A percentile compares a stretch with the other conserved stretches of the same genome.
These are phyloP conservation scores for Arabidopsis hybrid DNA, from an alignment of 441 rosid species.

Conservation along the genomic window DNA sequence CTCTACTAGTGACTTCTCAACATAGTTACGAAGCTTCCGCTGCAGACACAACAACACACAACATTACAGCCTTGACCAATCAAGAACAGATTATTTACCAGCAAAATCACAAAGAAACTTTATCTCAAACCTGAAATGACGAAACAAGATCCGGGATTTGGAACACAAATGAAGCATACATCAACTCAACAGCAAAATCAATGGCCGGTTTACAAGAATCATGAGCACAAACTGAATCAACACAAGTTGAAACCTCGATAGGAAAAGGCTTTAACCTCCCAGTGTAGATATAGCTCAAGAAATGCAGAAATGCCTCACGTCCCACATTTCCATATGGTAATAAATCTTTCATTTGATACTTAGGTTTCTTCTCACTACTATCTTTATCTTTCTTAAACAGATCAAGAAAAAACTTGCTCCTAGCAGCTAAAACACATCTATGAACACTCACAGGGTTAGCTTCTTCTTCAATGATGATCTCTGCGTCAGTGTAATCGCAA, in stretches of 20 bases:
- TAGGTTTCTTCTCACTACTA: constrained; percentile 50
- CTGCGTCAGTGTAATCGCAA: constrained; percentile 75
- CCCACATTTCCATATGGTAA: constrained; percentile 72
- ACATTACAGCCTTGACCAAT: constrained; percentile 8
- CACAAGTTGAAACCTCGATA: constrained; percentile 80
- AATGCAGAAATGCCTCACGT: constrained; percentile 70
- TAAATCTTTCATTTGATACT: constrained; percentile 59
- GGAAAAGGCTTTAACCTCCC: constrained; percentile 78
- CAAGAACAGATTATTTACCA: constrained; percentile 17
- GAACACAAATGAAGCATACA: constrained; percentile 81
- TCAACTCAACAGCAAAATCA: constrained; percentile 75
- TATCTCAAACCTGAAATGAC: constrained; percentile 74
- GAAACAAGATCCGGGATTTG: constrained; percentile 72
- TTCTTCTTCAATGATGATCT: constrained; percentile 64
- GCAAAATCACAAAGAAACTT: not conserved
- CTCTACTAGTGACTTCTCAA: constrained; percentile 75
- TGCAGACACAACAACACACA: constrained; percentile 52
- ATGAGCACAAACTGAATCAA: constrained; percentile 71
- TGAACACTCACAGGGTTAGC: constrained; percentile 64
- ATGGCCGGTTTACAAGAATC: constrained; percentile 87
- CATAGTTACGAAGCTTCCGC: constrained; percentile 74
- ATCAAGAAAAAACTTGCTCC: constrained; percentile 73
- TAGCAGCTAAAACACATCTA: constrained; percentile 81
- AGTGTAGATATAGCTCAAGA: constrained; percentile 78
- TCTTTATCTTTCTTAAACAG: constrained; percentile 60